Conservation (phyloP, 2,329 filamentous ascomycete species). For the Blastomyces gilchristii region DNA sequence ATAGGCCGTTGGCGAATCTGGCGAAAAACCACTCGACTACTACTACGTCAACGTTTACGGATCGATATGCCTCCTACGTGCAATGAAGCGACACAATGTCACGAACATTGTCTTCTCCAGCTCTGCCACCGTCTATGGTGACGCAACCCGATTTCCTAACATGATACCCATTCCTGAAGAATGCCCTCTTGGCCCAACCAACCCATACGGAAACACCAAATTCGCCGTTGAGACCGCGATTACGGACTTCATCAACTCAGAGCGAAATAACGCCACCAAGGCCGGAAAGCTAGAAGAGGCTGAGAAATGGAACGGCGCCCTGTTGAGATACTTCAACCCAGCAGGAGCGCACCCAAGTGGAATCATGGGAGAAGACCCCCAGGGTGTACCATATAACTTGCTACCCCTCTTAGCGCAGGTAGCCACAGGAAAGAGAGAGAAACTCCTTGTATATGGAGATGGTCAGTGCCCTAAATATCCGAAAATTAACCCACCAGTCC, state of each 20-base stretch:
- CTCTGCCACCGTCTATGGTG: conserved; percentile 94
- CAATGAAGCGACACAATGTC: conserved; percentile 84
- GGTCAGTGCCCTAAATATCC: conserved; percentile 46
- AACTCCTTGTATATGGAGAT: conserved; percentile 87
- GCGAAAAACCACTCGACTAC: conserved; percentile 90
- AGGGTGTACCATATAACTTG: conserved; percentile 91
- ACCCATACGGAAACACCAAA: conserved; percentile 97
- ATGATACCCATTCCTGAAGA: conserved; percentile 99
- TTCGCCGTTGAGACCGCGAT: conserved; percentile 85
- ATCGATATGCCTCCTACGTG: conserved; percentile 72
- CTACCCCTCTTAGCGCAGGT: conserved; percentile 91
- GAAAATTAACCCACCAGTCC: conserved; percentile 5
- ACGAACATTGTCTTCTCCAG: conserved; percentile 98
- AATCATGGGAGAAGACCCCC: conserved; percentile 95
- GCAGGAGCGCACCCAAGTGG: conserved; percentile 88
- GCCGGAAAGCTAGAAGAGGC: conserved; percentile 59
- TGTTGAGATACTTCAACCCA: conserved; percentile 97
- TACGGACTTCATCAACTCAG: conserved; percentile 76
- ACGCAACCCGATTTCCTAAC: conserved; percentile 87
- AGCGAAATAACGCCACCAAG: conserved; percentile 74
- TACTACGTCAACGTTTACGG: conserved; percentile 95
- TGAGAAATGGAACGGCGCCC: conserved; percentile 82
- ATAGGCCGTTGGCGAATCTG: conserved; percentile 90
- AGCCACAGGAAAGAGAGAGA: conserved; percentile 86
- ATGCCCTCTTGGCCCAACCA: conserved; percentile 92